phyloP scores from a whole-genome alignment of 768 basidiomycete genomes.

The Rhodotorula taiwanensis region DNA sequence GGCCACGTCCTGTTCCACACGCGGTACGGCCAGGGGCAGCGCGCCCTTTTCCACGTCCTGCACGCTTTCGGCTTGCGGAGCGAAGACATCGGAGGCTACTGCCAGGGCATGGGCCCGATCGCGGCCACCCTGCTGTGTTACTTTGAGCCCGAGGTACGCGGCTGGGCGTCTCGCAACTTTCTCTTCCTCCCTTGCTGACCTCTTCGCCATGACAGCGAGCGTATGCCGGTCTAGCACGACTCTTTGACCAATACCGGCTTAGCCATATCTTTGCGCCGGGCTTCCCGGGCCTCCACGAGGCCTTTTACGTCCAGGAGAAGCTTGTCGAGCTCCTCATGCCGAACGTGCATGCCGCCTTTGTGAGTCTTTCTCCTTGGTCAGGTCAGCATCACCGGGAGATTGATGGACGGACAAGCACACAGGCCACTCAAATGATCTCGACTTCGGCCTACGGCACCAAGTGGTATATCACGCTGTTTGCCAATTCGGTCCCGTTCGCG shows the following conservation, averaged over 20 bases:
- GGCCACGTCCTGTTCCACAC: slow-evolving; percentile 93
- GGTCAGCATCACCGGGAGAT: background rate
- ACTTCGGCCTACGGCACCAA: slow-evolving; percentile 95
- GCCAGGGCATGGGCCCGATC: slow-evolving; percentile 96
- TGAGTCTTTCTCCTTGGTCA: slow-evolving; percentile 41
- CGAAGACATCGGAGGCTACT: slow-evolving; percentile 66
- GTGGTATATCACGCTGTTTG: slow-evolving; percentile 98
- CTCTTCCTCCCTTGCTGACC: background rate
- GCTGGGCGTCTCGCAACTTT: slow-evolving; percentile 7
- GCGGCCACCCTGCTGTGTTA: slow-evolving; percentile 91
- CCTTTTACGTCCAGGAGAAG: slow-evolving; percentile 92
- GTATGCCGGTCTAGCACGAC: slow-evolving; percentile 72
- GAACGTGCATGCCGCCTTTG: slow-evolving; percentile 73
- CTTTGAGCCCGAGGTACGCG: slow-evolving; percentile 65
- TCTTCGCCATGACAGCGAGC: slow-evolving; percentile 50
- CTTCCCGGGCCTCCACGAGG: slow-evolving; percentile 89
- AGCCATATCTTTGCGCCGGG: slow-evolving; percentile 85
- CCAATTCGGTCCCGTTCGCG: slow-evolving; percentile 91
- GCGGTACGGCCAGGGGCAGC: slow-evolving; percentile 91
- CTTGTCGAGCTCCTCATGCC: slow-evolving; percentile 83
- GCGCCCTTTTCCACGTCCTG: slow-evolving; percentile 87
- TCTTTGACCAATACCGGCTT: slow-evolving; percentile 82
- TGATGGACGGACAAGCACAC: too few relatives aligned
- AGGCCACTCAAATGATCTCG: slow-evolving; percentile 76
- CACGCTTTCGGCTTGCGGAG: slow-evolving; percentile 85